Conservation (phyloP, 2,329 filamentous ascomycete species). For the Sarocladiaceae sp. region DNA sequence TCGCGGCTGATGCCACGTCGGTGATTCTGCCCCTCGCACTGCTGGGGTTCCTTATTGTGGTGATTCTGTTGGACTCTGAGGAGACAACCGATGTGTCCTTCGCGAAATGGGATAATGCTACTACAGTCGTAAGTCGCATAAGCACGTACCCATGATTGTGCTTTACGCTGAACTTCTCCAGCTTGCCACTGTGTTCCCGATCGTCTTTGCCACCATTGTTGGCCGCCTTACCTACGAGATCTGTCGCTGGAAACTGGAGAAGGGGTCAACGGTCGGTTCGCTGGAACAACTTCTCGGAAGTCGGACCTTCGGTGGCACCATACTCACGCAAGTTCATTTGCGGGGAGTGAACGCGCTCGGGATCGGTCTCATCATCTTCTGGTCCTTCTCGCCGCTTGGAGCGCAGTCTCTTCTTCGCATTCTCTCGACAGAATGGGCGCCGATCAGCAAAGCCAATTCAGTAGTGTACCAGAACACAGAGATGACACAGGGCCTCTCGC, state of each 20-base stretch:
- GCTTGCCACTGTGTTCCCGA: conserved; percentile 20
- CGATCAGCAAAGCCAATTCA: not conserved
- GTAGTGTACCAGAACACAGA: conserved; percentile 9
- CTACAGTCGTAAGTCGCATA: not conserved
- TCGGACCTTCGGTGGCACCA: conserved; percentile 20
- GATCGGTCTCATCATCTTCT: conserved; percentile 18
- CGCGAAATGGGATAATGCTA: not conserved
- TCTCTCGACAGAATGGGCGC: not conserved
- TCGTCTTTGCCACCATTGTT: conserved; percentile 22
- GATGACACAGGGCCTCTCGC: conserved; percentile 1
- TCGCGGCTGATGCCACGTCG: not conserved
- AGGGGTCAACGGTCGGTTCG: conserved; percentile 17
- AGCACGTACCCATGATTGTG: not conserved
- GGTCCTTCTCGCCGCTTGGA: conserved; percentile 24
- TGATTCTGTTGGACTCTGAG: not conserved
- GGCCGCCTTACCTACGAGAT: conserved; percentile 20
- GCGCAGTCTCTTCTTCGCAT: conserved; percentile 21
- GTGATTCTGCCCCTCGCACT: not conserved
- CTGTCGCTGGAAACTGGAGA: conserved; percentile 21
- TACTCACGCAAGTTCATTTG: conserved; percentile 20
- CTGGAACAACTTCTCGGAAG: conserved; percentile 25
- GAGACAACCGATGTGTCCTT: not conserved
- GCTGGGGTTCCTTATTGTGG: not conserved
- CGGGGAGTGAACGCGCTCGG: conserved; percentile 20
- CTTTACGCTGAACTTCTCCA: not conserved